These are phyloP conservation scores for Wickerhamomyces bovis DNA, from an alignment of 805 yeast species.

Conservation along the genomic window DNA sequence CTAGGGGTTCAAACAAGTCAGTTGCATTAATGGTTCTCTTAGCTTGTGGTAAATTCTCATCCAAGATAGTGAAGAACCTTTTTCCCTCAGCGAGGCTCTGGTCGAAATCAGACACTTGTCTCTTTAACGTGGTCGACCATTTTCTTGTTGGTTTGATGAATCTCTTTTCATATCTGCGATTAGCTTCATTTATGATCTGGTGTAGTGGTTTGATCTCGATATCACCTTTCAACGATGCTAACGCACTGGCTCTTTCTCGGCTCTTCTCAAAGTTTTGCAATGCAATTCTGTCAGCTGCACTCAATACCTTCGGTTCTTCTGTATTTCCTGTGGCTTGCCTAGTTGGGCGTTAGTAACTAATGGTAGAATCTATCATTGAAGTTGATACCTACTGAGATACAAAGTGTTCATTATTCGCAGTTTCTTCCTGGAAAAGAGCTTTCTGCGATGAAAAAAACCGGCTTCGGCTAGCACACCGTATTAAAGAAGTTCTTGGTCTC, in stretches of 20 bases:
- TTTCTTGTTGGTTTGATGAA: not conserved
- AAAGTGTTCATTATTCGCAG: not conserved
- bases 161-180: not conserved
- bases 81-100: not conserved
- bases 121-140: not conserved
- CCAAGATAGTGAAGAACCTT: not conserved
- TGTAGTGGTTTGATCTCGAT: not conserved
- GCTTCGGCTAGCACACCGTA: not conserved
- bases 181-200: not conserved
- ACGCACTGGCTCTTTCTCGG: not conserved
- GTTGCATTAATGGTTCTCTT: not conserved
- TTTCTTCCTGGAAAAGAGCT: not conserved
- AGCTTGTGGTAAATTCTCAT: not conserved
- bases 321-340: not conserved
- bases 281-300: not conserved
- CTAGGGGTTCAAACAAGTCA: conserved; percentile 17
- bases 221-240: not conserved
- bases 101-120: not conserved
- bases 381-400: not conserved
- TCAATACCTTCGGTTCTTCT: not conserved
- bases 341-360: not conserved
- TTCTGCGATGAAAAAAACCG: not conserved
- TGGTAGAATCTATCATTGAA: not conserved
- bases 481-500: no score
- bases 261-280: not conserved